These are phyloP conservation scores for Prunus kanzakura DNA, from an alignment of 306 rosid species.

Conservation along the genomic window DNA sequence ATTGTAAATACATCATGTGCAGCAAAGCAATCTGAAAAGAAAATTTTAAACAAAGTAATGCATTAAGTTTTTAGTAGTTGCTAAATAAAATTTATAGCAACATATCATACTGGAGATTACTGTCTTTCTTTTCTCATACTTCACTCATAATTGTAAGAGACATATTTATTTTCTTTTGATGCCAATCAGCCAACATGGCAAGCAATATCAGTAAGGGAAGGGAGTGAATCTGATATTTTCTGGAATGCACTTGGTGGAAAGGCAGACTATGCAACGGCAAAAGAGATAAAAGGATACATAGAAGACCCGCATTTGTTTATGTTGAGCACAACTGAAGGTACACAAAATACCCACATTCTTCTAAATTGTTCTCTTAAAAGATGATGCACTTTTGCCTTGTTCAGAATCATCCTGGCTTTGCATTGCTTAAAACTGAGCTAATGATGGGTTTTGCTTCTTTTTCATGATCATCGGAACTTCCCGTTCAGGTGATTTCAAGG, in stretches of 20 bases:
- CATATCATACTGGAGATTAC: too few species aligned
- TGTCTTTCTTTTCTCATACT: slow-evolving; percentile 8
- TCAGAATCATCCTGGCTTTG: slow-evolving; percentile 54
- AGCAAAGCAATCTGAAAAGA: too few species aligned
- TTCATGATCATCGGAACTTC: slow-evolving; percentile 38
- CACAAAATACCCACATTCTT: slow-evolving; percentile 25
- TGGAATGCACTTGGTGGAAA: slow-evolving; percentile 79
- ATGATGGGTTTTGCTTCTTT: slow-evolving; percentile 68
- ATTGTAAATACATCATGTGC: too few species aligned
- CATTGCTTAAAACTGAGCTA: slow-evolving; percentile 50
- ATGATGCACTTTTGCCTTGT: slow-evolving; percentile 43
- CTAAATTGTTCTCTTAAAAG: slow-evolving; percentile 24
- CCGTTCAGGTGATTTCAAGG: slow-evolving; percentile 88
- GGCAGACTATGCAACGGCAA: slow-evolving; percentile 66
- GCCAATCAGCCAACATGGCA: slow-evolving; percentile 67
- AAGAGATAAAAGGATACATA: slow-evolving; percentile 59
- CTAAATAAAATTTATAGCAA: too few species aligned
- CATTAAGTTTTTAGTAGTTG: background rate
- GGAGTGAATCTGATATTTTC: slow-evolving; percentile 78
- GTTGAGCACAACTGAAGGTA: slow-evolving; percentile 66
- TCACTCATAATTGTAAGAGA: slow-evolving; percentile 1
- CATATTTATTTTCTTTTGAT: slow-evolving; percentile 15
- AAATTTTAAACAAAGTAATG: background rate
- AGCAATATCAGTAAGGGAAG: slow-evolving; percentile 87
- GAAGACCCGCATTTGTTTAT: slow-evolving; percentile 88